A percentile compares a stretch with the other conserved stretches of the same genome.
phyloP scores from a whole-genome alignment of 805 yeast genomes.

The Yarrowia deformans region DNA sequence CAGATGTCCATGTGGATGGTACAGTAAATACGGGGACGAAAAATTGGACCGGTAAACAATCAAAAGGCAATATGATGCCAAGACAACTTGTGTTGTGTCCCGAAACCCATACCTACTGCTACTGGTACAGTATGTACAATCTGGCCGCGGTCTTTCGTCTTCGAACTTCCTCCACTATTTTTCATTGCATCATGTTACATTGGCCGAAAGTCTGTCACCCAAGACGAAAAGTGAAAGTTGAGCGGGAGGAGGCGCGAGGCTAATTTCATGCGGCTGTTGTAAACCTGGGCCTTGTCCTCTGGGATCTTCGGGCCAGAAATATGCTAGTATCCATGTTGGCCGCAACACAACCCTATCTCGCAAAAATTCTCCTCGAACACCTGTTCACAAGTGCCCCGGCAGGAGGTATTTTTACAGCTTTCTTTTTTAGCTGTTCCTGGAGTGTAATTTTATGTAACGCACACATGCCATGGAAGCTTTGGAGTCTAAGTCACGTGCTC shows the following conservation, averaged over 20 bases:
- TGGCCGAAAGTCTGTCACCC: slow-evolving; percentile 7
- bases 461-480: slow-evolving; percentile 13
- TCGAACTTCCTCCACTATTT: neutral
- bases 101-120: slow-evolving; percentile 14
- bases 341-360: neutral
- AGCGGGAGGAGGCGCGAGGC: slow-evolving; percentile 16
- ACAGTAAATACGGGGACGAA: no score
- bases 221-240: neutral
- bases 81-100: slow-evolving; percentile 22
- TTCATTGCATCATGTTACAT: slow-evolving; percentile 23
- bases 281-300: slow-evolving; percentile 4
- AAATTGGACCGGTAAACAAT: slow-evolving; percentile 1
- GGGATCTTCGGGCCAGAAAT: neutral
- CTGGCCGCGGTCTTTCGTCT: no score
- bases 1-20: neutral
- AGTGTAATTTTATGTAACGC: slow-evolving; percentile 32
- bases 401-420: slow-evolving; percentile 12
- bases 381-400: neutral
- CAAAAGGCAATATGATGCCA: slow-evolving; percentile 18
- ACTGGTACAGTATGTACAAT: no score
- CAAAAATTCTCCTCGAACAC: neutral
- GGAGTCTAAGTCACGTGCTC: slow-evolving; percentile 12
- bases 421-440: slow-evolving; percentile 24
- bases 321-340: neutral
- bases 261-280: slow-evolving; percentile 15